Base-by-base conservation (phyloP, 176 grass and related monocot genomes). In the Triticum monococcum region DNA sequence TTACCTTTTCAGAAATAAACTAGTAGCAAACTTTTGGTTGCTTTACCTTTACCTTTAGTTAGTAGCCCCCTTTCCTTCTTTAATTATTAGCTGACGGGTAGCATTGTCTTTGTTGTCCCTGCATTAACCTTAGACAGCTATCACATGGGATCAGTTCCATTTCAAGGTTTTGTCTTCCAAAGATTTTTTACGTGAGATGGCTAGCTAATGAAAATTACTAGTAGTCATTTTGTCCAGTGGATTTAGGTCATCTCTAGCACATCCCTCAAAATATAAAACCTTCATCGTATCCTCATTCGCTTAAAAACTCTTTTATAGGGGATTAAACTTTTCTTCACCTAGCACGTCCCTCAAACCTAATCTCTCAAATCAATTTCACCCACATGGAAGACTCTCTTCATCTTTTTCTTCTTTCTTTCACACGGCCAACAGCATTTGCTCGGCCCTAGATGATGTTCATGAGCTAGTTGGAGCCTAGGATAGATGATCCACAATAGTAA, bases 41-140 rank as follows among this genome's bases (percentile, higher is more conserved):
- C 81, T 80, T 88, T 54, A 48, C 61, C 86, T 88, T 91, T 84
- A 91, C 89, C 77, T 88, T 88, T 91, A 91, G 77, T 88, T 64
- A 88, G 77, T 85, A 91, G 62, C 5, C 9, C 28, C 77, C 70
- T 80, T 76, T 23, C 22, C 25, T 75, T 83, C 26, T 83, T 83
- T 81, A 85, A 85, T 85, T 79, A 81, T 90, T 79, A 64, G 24
- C 64, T 11, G 63, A 73, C 68, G 46, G 57, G 74, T 79, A 82
- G 4, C 68, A 75, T 63, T 74, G 25, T 68, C 33, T 48, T 75
- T 59, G 43, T 23, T 84, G n/a, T 84, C 79, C 4, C 64, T 80
- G 50, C 62, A 63, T 69, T 85, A 85, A 48, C 81, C 48, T 37
- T 66, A 61, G 36, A 62, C 46, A 52, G 20, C 10, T 38, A 63